Evolutionary conservation across 371 early-diverging fungal genomes (phyloP).

Genomic region (Choanephora cucurbitarum): DNA sequence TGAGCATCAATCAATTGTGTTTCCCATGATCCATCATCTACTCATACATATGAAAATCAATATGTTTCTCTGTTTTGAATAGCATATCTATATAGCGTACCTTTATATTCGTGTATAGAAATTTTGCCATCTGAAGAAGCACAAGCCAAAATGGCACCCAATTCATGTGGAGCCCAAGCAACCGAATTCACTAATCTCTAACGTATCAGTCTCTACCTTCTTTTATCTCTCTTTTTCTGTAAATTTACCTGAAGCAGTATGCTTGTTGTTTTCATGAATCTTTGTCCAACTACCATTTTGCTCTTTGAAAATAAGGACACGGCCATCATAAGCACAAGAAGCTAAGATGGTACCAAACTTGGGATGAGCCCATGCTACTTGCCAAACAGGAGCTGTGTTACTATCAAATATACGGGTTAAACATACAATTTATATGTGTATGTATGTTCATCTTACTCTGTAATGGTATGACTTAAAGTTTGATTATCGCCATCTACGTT

Average conservation of each 20-base stretch:
- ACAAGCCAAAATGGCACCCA: slow-evolving; percentile 90
- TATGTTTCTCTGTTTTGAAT: too few species aligned
- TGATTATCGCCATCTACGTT: slow-evolving; percentile 86
- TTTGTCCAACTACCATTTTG: slow-evolving; percentile 82
- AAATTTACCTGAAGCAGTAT: slow-evolving; percentile 81
- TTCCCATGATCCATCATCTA: slow-evolving; percentile 86
- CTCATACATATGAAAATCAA: neutral
- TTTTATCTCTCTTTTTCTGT: neutral
- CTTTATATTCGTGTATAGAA: slow-evolving; percentile 87
- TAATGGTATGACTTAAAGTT: slow-evolving; percentile 67
- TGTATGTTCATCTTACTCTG: slow-evolving; percentile 25
- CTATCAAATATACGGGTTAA: too few species aligned
- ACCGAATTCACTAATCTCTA: slow-evolving; percentile 81
- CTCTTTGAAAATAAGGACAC: slow-evolving; percentile 95
- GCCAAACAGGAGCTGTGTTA: slow-evolving; percentile 99
- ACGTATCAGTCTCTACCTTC: neutral
- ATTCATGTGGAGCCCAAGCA: slow-evolving; percentile 97
- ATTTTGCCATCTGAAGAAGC: slow-evolving; percentile 97
- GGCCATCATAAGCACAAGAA: slow-evolving; percentile 94
- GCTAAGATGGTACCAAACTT: slow-evolving; percentile 95
- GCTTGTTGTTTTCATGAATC: slow-evolving; percentile 88
- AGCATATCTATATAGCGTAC: slow-evolving; percentile 44
- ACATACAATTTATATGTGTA: too few species aligned
- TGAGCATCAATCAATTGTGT: slow-evolving; percentile 81
- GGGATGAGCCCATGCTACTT: slow-evolving; percentile 99